Evolutionary conservation across 179 eudicot genomes (phyloP), one percentile per base, ranked within the genome.

Genomic region (Spergularia azorica): DNA sequence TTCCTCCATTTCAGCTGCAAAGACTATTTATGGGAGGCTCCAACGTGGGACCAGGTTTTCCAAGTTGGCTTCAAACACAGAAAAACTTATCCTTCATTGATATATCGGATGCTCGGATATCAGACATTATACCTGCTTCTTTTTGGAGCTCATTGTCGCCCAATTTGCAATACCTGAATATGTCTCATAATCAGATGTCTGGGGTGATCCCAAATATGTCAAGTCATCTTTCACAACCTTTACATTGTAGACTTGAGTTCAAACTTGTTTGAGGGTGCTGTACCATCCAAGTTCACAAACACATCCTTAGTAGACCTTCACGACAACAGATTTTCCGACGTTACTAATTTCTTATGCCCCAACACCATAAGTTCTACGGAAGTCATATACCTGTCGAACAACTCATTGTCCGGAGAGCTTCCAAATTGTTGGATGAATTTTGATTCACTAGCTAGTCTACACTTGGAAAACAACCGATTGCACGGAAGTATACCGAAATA

Each of bases 31-130:
- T 82, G 18, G 1, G 46, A 0, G 48, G 55, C n/a, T 78, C 84
- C 79, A 70, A 39, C 15, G 46, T 84, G 26, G 87, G 89, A 0
- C 87, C 87, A 15, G 21, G 5, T 26, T 81, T 83, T 64, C 85
- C 89, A 2, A 72, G 32, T 3, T 83, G 85, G 89, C 63, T 86
- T 74, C 50, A 18, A 12, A 76, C 36, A 0, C 85, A 68, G 50
- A 67, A 10, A 15, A 18, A 8, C 0, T 36, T 82, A 1, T 0
- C 3, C 0, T 1, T 0, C 0, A 70, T 84, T 71, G 84, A 84
- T 32, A 72, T 84, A 41, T 81, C 86, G 0, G 20, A 41, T 58
- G 16, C 62, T 14, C 50, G 73, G 15, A 84, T 87, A 9, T 67
- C 78, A 13, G 86, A 59, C 51, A 17, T 1, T 6, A 6, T 83